Conservation (phyloP, 139 green algal species). For the Edaphochlamys debaryana region DNA sequence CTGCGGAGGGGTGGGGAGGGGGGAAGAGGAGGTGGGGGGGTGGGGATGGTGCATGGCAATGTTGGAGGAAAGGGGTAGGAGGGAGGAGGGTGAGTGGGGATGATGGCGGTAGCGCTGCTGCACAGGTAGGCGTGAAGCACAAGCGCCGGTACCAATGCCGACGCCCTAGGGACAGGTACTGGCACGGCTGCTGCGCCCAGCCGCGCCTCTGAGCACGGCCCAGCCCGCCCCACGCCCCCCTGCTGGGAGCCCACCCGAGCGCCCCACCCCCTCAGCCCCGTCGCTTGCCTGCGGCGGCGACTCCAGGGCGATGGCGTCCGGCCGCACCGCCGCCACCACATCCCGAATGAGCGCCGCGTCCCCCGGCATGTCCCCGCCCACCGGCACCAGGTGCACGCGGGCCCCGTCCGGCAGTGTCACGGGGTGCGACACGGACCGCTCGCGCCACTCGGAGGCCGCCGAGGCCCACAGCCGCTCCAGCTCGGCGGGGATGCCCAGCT, state of each 20-base stretch:
- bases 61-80: background rate
- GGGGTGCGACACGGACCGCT: background rate
- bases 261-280: background rate
- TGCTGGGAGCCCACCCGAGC: no score
- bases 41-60: background rate
- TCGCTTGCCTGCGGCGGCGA: conserved; percentile 8
- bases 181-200: no score
- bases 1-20: background rate
- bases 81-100: background rate
- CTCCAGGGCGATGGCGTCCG: conserved; percentile 28
- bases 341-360: conserved; percentile 15
- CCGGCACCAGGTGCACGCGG: conserved; percentile 23
- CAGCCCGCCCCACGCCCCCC: no score
- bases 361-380: conserved; percentile 1
- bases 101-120: no score
- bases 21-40: background rate
- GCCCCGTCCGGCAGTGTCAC: conserved; percentile 4
- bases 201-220: background rate
- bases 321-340: conserved; percentile 29
- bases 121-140: background rate
- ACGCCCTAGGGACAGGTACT: no score
- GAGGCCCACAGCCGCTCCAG: background rate
- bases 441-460: background rate
- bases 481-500: background rate
- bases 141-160: no score